These are phyloP conservation scores for Phytophthora colocasiae DNA, from an alignment of 352 stramenopile species.

Conservation along the genomic window DNA sequence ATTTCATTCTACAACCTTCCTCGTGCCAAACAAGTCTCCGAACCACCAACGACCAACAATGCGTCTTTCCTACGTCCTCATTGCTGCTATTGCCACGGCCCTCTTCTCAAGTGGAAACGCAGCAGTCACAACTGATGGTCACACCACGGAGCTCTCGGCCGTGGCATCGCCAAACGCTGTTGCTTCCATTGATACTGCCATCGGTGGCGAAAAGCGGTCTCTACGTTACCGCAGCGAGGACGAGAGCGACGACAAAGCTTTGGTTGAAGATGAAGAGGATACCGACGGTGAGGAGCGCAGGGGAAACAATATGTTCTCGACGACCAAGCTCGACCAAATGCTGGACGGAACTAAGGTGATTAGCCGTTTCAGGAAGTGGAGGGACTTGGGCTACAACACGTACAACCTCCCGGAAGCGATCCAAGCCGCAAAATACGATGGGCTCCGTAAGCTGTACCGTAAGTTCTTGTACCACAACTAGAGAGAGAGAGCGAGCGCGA, in stretches of 20 bases:
- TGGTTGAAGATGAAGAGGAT: background rate
- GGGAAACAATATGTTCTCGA: background rate
- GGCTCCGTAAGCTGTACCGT: too few relatives aligned
- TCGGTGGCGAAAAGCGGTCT: conserved; percentile 1
- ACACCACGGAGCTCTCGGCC: background rate
- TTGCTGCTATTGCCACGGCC: too few relatives aligned
- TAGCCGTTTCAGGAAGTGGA: background rate
- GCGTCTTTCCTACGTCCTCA: background rate
- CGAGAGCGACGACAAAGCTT: background rate
- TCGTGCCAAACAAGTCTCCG: too few relatives aligned
- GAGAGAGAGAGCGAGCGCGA: too few relatives aligned
- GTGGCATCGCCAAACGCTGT: background rate
- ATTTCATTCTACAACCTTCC: too few relatives aligned
- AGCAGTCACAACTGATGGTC: background rate
- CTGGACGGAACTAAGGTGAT: background rate
- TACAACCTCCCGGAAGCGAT: background rate
- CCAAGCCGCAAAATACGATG: too few relatives aligned
- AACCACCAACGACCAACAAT: background rate
- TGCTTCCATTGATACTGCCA: too few relatives aligned
- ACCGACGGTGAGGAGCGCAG: background rate
- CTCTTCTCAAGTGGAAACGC: background rate
- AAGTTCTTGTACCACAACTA: too few relatives aligned
- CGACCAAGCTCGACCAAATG: conserved; percentile 1
- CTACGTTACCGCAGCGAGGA: background rate
- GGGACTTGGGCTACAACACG: background rate